Percentiles rank a stretch among this genome's conserved stretches.
Conservation (phyloP, 164 flowering plant species). For the Sedum album region DNA sequence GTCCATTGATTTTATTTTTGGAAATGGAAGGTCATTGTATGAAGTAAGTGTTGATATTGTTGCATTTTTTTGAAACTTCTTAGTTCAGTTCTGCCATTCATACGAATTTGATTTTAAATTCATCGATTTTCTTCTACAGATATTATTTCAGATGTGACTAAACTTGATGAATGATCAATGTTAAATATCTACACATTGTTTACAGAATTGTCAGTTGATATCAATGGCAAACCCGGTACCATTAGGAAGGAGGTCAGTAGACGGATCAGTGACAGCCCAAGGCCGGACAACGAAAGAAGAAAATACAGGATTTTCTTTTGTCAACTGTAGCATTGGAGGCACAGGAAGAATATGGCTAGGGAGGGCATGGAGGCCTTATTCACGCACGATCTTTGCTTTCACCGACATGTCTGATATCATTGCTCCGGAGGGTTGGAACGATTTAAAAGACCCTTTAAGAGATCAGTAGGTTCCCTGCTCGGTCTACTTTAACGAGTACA, state of each 20-base stretch:
- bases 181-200: background rate
- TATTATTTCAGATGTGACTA: background rate
- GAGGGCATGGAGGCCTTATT: conserved; percentile 89
- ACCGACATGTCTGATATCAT: no score
- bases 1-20: conserved; percentile 86
- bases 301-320: conserved; percentile 66
- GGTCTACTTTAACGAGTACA: no score
- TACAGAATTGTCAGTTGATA: conserved; percentile 50
- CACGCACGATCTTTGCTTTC: conserved; percentile 60
- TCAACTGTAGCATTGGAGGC: conserved; percentile 75
- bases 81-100: no score
- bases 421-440: no score
- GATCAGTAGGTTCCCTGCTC: no score
- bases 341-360: conserved; percentile 87
- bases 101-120: no score
- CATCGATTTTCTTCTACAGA: no score
- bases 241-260: conserved; percentile 36
- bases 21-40: conserved; percentile 70
- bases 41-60: conserved; percentile 35
- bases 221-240: conserved; percentile 76
- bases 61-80: no score
- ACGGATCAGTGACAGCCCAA: conserved; percentile 76
- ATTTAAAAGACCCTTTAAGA: no score
- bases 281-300: conserved; percentile 65
- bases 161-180: no score